Percentiles rank a stretch among this genome's conserved stretches.
Conservation (phyloP, 306 rosid genomes). For the Cucurbita argyrosperma region DNA sequence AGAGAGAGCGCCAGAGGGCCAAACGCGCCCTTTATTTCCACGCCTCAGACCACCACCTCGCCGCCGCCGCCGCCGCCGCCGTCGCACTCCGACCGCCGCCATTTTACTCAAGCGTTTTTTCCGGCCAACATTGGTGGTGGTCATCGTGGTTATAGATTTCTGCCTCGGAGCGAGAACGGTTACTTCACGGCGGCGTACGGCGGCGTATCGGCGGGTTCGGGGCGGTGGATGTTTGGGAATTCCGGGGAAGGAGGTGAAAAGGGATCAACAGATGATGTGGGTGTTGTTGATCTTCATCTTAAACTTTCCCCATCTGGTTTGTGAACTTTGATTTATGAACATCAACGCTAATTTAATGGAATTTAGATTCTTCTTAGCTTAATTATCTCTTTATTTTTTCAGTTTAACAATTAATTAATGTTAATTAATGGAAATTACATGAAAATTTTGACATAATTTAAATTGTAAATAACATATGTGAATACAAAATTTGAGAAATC, state of each 20-base stretch:
- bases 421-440: too few species aligned
- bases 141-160: not conserved
- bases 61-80: not conserved
- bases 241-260: constrained; percentile 4
- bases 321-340: not conserved
- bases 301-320: constrained; percentile 28
- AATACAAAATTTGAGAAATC: too few species aligned
- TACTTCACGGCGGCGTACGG: not conserved
- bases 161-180: not conserved
- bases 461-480: too few species aligned
- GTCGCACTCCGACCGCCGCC: constrained; percentile 1
- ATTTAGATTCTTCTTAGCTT: not conserved
- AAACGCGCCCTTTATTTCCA: constrained; percentile 29
- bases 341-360: not conserved
- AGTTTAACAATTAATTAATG: too few species aligned
- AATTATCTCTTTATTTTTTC: not conserved
- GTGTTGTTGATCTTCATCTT: constrained; percentile 47
- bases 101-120: not conserved
- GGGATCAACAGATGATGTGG: constrained; percentile 5
- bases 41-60: constrained; percentile 1
- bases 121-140: not conserved
- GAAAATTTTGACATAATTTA: too few species aligned
- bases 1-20: constrained; percentile 54
- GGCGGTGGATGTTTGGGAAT: not conserved
- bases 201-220: not conserved